Base-by-base conservation (phyloP, 768 basidiomycete genomes). In the Lepiota subincarnata region DNA sequence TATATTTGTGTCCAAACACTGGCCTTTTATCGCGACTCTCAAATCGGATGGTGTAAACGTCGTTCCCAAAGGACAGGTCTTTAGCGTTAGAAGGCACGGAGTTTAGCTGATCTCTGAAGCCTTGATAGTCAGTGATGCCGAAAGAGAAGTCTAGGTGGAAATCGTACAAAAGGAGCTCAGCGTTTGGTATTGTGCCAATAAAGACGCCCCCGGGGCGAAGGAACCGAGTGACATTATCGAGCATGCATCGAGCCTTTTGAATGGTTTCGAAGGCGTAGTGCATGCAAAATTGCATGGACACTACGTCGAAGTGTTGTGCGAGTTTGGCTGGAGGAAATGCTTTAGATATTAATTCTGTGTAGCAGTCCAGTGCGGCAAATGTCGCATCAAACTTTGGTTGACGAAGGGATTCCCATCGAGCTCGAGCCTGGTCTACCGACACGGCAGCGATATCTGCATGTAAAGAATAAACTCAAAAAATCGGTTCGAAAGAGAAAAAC, bases 241-340 rank as follows among this genome's bases (percentile, higher is more conserved):
- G 82, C 97, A 99, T 97, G 66, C 83, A 87, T 28, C 91, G 80
- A 20, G 85, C 89, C 65, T 97, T 97, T 55, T 80, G 74, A 26
- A 83, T 80, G n/a, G 80, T 87, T 68, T 98, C 94, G 66, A 99
- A 98, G 6, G 97, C 97, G 64, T 99, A 98, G 68, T 99, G 97
- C 91, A 99, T 98, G 70, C 97, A 98, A 68, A 99, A 99, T 66
- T 99, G 97, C 92, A 98, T 92, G 2, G 92, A 91, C 4, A 98
- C 93, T 53, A 93, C 91, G 64, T 98, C 97, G 64, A 97, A 97
- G 4, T 86, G 86, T 26, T 78, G 76, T 0, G 71, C 73, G 20
- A 91, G 77, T 56, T 77, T 72, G 14, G 77, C 75, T 1, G 80
- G 80, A 3, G 85, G 70, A 45, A 98, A 80, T n/a, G 76, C 84